Evolutionary conservation across 1,139 yeast genomes (phyloP).

Genomic region (Ogataea hybrid): DNA sequence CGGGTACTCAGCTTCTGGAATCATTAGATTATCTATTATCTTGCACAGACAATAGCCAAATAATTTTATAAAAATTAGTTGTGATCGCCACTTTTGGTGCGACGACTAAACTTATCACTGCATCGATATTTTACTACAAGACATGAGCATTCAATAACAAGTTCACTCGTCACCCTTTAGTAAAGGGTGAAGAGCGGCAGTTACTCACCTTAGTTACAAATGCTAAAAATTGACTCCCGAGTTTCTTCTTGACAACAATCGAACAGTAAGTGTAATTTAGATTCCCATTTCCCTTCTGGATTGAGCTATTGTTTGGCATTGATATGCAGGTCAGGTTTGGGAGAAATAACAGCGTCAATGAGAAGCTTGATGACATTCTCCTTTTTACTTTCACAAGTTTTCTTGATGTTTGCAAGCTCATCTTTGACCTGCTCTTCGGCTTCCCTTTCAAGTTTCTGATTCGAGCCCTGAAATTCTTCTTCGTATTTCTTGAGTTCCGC

Average conservation of each 20-base stretch:
- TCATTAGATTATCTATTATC: neutral
- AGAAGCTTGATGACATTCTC: slow-evolving; percentile 68
- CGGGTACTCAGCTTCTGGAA: slow-evolving; percentile 29
- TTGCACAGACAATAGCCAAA: neutral
- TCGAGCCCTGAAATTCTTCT: slow-evolving; percentile 55
- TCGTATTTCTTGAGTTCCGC: slow-evolving; percentile 74
- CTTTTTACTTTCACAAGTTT: slow-evolving; percentile 63
- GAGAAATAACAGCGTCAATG: slow-evolving; percentile 75
- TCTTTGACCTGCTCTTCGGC: slow-evolving; percentile 43
- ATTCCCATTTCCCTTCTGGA: neutral
- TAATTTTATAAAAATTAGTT: neutral
- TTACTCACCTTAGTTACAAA: too few relatives aligned
- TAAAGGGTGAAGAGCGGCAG: too few relatives aligned
- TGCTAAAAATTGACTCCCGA: too few relatives aligned
- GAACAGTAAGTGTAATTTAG: too few relatives aligned
- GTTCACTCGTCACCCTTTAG: too few relatives aligned
- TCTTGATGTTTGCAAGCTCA: slow-evolving; percentile 47
- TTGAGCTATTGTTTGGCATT: slow-evolving; percentile 46
- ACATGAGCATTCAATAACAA: too few relatives aligned
- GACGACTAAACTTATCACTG: too few relatives aligned
- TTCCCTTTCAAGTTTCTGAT: slow-evolving; percentile 50
- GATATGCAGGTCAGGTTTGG: slow-evolving; percentile 78
- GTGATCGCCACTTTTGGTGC: too few relatives aligned
- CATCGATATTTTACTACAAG: too few relatives aligned
- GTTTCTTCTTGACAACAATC: too few relatives aligned